These are phyloP conservation scores for Elsinoe necatrix DNA, from an alignment of 2,329 filamentous ascomycete genomes.

Conservation along the genomic window DNA sequence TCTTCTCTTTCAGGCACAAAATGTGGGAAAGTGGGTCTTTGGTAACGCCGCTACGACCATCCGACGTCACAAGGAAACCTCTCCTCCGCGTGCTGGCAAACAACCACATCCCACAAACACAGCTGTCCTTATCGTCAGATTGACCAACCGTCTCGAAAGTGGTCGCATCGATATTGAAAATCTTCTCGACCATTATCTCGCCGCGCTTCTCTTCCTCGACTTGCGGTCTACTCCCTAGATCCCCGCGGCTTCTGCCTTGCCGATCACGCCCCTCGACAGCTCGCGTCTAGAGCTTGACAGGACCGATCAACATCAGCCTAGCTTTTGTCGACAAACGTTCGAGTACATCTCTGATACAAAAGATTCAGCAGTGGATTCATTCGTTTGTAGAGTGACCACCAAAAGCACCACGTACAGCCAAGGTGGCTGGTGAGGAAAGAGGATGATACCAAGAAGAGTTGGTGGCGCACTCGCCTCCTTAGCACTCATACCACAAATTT, in stretches of 20 bases:
- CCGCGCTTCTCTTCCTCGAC: background rate
- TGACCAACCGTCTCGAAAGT: background rate
- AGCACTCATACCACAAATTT: background rate
- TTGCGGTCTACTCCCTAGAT: background rate
- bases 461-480: background rate
- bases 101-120: background rate
- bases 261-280: background rate
- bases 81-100: background rate
- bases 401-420: background rate
- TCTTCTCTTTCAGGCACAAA: constrained; percentile 5
- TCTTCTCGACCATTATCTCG: background rate
- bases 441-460: constrained; percentile 4
- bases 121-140: background rate
- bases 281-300: background rate
- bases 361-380: too few relatives aligned
- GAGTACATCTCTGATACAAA: too few relatives aligned
- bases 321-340: background rate
- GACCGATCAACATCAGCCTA: background rate
- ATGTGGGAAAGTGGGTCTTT: background rate
- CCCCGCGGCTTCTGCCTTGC: constrained; percentile 2
- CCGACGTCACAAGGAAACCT: constrained; percentile 6
- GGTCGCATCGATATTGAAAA: background rate
- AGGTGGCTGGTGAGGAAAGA: background rate
- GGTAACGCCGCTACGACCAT: background rate
- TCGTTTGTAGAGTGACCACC: background rate